These are phyloP conservation scores for Neoconidiobolus thromboides DNA, from an alignment of 371 early-diverging fungal genomes.

Conservation along the genomic window DNA sequence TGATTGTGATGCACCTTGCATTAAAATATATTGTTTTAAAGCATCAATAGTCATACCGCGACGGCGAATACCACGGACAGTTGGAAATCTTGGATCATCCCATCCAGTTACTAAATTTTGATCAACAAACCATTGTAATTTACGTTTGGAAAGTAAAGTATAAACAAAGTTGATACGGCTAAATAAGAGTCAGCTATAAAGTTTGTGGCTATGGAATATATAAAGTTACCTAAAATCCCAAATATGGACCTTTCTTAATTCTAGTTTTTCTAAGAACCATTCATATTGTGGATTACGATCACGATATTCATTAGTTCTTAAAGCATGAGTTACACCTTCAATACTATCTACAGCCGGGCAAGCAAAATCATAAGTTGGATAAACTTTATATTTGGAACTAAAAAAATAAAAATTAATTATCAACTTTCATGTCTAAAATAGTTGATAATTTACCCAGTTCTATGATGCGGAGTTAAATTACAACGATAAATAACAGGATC, in stretches of 20 bases:
- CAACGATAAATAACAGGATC: conserved; percentile 99
- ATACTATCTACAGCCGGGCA: conserved; percentile 96
- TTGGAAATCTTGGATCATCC: conserved; percentile 99
- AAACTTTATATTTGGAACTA: conserved; percentile 83
- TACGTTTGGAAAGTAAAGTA: conserved; percentile 98
- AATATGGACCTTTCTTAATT: conserved; percentile 71
- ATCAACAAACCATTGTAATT: conserved; percentile 96
- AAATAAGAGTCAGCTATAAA: conserved; percentile 4
- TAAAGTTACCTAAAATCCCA: conserved; percentile 61
- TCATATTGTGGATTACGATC: conserved; percentile 98
- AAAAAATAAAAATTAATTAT: not conserved
- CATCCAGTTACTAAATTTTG: conserved; percentile 83
- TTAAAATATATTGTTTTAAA: conserved; percentile 91
- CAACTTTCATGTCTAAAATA: not conserved
- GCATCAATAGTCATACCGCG: conserved; percentile 98
- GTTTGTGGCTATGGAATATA: not conserved
- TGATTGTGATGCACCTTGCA: conserved; percentile 98
- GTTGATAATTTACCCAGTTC: conserved; percentile 36
- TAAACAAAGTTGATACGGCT: conserved; percentile 97
- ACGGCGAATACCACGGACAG: conserved; percentile 93
- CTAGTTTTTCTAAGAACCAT: conserved; percentile 92
- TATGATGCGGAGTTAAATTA: conserved; percentile 87
- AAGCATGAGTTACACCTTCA: conserved; percentile 97
- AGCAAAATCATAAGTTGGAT: conserved; percentile 99
- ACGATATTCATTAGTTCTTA: conserved; percentile 98